Conservation (phyloP, 2,329 filamentous ascomycete species). For the Mycogone perniciosa region DNA sequence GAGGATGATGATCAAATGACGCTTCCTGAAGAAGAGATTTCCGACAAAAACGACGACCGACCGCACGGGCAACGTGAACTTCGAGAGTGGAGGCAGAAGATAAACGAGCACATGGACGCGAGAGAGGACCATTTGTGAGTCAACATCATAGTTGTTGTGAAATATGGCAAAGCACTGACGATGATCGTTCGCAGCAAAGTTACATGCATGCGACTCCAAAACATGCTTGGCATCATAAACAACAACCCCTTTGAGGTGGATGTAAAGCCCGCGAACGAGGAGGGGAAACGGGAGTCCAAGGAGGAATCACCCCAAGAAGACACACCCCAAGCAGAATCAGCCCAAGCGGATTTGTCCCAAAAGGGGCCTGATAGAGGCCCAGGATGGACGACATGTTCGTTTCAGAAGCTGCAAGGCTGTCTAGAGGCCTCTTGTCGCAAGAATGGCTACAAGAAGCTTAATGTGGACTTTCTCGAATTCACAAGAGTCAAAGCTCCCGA, state of each 20-base stretch:
- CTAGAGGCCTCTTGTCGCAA: slow-evolving; percentile 15
- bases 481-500: slow-evolving; percentile 1
- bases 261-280: no score
- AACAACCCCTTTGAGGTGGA: not conserved
- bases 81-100: not conserved
- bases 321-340: no score
- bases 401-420: slow-evolving; percentile 11
- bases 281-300: no score
- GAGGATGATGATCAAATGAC: no score
- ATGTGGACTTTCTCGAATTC: slow-evolving; percentile 19
- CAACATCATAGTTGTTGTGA: not conserved
- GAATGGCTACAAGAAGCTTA: slow-evolving; percentile 19
- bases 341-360: not conserved
- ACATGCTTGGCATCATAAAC: not conserved
- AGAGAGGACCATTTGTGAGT: not conserved
- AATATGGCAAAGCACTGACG: no score
- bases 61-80: not conserved
- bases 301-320: no score
- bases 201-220: no score
- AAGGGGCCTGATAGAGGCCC: not conserved
- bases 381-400: not conserved
- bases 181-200: no score
- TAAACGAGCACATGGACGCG: not conserved
- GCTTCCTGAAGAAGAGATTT: no score
- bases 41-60: not conserved